Conservation (phyloP, 352 stramenopile species). For the Aphanomyces cochlioides region DNA sequence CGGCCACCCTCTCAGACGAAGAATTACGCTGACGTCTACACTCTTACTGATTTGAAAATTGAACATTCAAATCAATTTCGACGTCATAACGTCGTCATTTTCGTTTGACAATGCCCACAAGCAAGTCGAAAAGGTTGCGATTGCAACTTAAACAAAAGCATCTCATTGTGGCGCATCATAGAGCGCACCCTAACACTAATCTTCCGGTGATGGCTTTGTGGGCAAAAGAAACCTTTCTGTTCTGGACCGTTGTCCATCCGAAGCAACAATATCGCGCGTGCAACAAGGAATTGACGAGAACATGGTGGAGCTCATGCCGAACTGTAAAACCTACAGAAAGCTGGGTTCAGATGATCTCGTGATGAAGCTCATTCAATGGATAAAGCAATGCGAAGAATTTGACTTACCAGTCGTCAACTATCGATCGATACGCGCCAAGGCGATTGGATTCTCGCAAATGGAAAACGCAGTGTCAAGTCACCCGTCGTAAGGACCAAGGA, state of each 20-base stretch:
- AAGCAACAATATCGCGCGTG: not conserved
- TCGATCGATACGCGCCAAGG: not conserved
- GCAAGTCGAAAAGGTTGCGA: no score
- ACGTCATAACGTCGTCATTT: not conserved
- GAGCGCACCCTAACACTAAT: not conserved
- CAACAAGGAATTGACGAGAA: not conserved
- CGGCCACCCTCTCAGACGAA: no score
- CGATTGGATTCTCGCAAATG: not conserved
- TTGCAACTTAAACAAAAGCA: not conserved
- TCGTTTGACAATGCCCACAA: no score
- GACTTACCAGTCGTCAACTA: not conserved
- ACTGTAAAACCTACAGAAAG: not conserved
- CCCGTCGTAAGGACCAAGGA: no score
- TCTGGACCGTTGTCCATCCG: not conserved
- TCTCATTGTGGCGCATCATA: not conserved
- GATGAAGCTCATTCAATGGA: not conserved
- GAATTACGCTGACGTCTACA: no score
- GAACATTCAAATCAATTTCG: no score
- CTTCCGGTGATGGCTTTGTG: not conserved
- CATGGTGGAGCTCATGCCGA: not conserved
- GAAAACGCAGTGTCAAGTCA: not conserved
- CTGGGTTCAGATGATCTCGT: not conserved
- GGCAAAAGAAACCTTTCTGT: not conserved
- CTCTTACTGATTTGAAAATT: no score
- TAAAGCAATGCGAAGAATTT: not conserved